Evolutionary conservation across 495 filamentous ascomycete species (phyloP).

Genomic region (Usnea hakonensis): DNA sequence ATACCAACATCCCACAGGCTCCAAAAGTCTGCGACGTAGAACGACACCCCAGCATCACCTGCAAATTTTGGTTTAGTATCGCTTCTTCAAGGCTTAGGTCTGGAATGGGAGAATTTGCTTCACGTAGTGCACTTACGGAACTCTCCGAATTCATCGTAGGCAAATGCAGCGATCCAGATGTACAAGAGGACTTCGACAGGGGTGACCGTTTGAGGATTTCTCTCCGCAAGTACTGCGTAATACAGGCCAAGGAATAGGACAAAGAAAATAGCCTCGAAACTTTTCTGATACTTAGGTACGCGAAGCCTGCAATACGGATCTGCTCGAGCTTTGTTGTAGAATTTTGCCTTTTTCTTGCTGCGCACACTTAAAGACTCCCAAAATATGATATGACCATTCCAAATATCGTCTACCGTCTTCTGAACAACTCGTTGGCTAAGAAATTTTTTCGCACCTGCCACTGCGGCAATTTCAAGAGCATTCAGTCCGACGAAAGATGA

Average conservation of each 20-base stretch:
- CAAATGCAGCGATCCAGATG: conserved; percentile 75
- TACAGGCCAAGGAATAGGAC: conserved; percentile 72
- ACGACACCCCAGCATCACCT: conserved; percentile 72
- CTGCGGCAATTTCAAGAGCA: conserved; percentile 81
- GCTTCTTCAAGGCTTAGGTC: too few species aligned
- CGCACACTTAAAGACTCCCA: conserved; percentile 76
- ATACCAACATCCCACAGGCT: conserved; percentile 83
- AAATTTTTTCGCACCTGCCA: conserved; percentile 86
- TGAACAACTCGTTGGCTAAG: conserved; percentile 80
- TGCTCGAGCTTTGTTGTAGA: conserved; percentile 67
- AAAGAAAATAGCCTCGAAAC: conserved; percentile 84
- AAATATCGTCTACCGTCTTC: conserved; percentile 79
- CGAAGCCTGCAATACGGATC: conserved; percentile 79
- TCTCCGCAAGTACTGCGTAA: conserved; percentile 69
- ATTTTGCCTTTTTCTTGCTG: conserved; percentile 69
- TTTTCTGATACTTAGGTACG: conserved; percentile 87
- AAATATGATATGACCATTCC: conserved; percentile 87
- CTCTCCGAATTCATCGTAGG: conserved; percentile 77
- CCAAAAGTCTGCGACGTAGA: conserved; percentile 88
- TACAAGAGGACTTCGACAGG: conserved; percentile 47
- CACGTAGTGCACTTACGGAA: too few species aligned
- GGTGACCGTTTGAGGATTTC: conserved; percentile 43
- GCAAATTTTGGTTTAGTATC: too few species aligned
- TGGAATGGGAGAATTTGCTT: too few species aligned
- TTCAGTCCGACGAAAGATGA: conserved; percentile 69